Conservation (phyloP, 2,329 filamentous ascomycete species). For the Ascochyta viciae-villosae region DNA sequence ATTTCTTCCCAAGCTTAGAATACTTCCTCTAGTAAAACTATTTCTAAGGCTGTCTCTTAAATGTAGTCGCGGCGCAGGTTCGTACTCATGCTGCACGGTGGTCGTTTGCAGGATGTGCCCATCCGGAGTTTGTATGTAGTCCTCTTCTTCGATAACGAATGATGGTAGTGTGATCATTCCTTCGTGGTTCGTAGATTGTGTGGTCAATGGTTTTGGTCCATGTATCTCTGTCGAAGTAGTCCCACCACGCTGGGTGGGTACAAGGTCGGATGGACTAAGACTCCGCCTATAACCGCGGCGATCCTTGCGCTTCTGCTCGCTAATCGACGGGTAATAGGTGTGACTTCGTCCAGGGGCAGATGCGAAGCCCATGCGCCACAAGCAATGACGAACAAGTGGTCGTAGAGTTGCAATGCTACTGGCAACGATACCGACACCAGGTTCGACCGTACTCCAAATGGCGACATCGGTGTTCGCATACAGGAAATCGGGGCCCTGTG, state of each 20-base stretch:
- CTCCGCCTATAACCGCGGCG: slow-evolving; percentile 31
- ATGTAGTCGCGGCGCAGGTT: slow-evolving; percentile 25
- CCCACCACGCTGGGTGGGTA: slow-evolving; percentile 17
- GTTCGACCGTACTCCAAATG: slow-evolving; percentile 45
- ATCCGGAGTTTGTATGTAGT: slow-evolving; percentile 1
- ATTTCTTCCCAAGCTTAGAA: slow-evolving; percentile 24
- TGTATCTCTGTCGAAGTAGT: slow-evolving; percentile 23
- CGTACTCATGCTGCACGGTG: slow-evolving; percentile 27
- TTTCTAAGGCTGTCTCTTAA: slow-evolving; percentile 31
- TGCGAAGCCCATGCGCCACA: slow-evolving; percentile 31
- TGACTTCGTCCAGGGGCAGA: slow-evolving; percentile 24
- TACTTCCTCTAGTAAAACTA: slow-evolving; percentile 28
- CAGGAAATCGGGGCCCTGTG: slow-evolving; percentile 50
- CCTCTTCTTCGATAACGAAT: slow-evolving; percentile 8
- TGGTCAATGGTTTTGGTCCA: slow-evolving; percentile 7
- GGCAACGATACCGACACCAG: slow-evolving; percentile 52
- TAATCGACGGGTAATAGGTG: slow-evolving; percentile 17
- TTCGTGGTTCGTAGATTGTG: not conserved
- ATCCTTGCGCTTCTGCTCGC: slow-evolving; percentile 19
- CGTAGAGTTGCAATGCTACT: slow-evolving; percentile 58
- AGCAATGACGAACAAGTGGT: slow-evolving; percentile 52
- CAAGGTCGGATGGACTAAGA: slow-evolving; percentile 26
- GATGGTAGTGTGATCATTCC: slow-evolving; percentile 10
- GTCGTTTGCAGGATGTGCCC: slow-evolving; percentile 28
- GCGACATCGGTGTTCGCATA: slow-evolving; percentile 53